Evolutionary conservation across 257 asterid species (phyloP), one percentile per base, ranked within the genome.

Genomic region (Penstemon davidsonii): DNA sequence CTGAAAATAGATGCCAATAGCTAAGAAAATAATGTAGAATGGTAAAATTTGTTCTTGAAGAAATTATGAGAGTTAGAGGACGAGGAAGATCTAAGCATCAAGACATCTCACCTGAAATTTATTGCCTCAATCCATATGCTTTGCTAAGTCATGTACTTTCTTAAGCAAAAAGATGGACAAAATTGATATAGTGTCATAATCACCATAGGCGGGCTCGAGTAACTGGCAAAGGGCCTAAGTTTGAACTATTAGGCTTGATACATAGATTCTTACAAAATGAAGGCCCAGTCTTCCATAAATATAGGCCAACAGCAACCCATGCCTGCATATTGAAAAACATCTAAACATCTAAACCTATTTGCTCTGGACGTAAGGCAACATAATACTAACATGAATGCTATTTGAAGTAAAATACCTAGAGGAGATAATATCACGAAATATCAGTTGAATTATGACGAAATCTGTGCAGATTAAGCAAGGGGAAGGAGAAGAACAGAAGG

Each of bases 301-400:
- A 61, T 12, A 68, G 40, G 70, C 62, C 66, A 58, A 77, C 81
- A 64, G 79, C 81, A 81, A 75, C 74, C 79, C 75, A 59, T 51
- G 54, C 79, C 88, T 81, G 83, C 86, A 78, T 64, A 58, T 38
- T 51, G 53, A 58, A 36, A 40, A 45, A 47, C 15, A 65, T 63
- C 51, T 71, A 68, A 75, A 74, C 72, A 64, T 75, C 91, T 77
- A 79, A 78, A 79, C 82, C 86, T 75, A 80, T 57, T 57, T 67
- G 68, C 69, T 57, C 79, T 66, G 55, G 33, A 74, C 52, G 70
- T 55, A 64, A 45, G 67, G 38, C 76, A 73, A 36, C 69, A 53
- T 11, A 66, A 53, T 37, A 37, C 41, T 36, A 33, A 60, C 25
- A 46, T 7, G 53, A 56, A 52, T 49, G 50, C 36, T 53, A 15